Evolutionary conservation across 1,284 basidiomycete genomes (phyloP).

Genomic region (Ceratobasidium sp.): DNA sequence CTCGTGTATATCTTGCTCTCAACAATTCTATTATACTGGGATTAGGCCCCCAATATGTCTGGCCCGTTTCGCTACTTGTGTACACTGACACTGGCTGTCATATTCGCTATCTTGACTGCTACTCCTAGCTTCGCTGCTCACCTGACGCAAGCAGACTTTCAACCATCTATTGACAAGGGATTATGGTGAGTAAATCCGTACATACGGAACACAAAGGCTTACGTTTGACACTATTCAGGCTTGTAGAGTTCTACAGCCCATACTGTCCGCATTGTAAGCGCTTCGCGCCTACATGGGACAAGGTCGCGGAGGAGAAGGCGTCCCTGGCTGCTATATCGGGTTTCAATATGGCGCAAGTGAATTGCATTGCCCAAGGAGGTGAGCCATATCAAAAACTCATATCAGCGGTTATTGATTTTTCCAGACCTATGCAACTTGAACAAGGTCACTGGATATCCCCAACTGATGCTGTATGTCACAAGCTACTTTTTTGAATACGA

Average conservation of each 20-base stretch:
- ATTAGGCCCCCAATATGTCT: conserved; percentile 20
- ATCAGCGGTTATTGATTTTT: neutral
- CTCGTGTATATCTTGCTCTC: conserved; percentile 1
- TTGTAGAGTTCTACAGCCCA: conserved; percentile 83
- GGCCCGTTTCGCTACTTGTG: neutral
- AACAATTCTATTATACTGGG: neutral
- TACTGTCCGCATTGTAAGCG: conserved; percentile 82
- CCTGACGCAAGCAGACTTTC: conserved; percentile 49
- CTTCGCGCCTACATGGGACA: conserved; percentile 88
- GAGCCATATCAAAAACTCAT: conserved; percentile 54
- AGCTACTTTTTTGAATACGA: neutral
- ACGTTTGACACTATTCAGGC: conserved; percentile 55
- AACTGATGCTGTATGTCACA: conserved; percentile 75
- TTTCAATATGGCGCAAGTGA: conserved; percentile 85
- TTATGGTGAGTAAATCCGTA: conserved; percentile 50
- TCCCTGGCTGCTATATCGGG: conserved; percentile 65
- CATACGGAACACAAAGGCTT: neutral
- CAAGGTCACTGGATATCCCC: conserved; percentile 80
- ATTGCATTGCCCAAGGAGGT: conserved; percentile 89
- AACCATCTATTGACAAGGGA: conserved; percentile 45
- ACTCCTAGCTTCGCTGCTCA: conserved; percentile 2
- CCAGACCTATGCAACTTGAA: conserved; percentile 84
- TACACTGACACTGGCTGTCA: conserved; percentile 30
- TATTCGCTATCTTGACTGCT: neutral
- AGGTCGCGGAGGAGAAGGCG: conserved; percentile 71